These are phyloP conservation scores for Nigrograna mackinnonii DNA, from an alignment of 2,329 filamentous ascomycete species.

Conservation along the genomic window DNA sequence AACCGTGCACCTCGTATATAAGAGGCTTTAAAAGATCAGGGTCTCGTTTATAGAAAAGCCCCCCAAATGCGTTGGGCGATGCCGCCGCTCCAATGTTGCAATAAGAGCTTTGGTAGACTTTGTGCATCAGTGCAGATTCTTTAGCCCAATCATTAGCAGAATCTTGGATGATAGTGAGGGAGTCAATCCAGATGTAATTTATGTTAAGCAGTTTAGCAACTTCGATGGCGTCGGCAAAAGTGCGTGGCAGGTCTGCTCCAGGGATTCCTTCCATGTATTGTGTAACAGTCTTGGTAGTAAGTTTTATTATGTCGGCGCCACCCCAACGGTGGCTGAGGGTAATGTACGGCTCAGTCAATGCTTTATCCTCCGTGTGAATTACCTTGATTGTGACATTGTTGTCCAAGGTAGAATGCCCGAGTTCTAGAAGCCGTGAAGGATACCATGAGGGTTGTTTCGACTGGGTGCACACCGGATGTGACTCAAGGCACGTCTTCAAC, in stretches of 20 bases:
- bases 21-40: neutral
- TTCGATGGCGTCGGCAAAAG: neutral
- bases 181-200: neutral
- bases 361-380: too few species aligned
- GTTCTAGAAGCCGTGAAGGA: too few species aligned
- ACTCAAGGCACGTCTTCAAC: too few species aligned
- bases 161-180: neutral
- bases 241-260: neutral
- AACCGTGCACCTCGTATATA: neutral
- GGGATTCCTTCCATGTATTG: neutral
- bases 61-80: neutral
- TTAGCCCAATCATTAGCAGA: neutral
- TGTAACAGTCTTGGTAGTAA: neutral
- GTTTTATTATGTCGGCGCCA: neutral
- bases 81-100: neutral
- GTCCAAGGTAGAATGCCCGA: too few species aligned
- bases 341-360: too few species aligned
- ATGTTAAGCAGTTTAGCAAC: neutral
- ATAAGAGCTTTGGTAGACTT: neutral
- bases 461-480: too few species aligned
- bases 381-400: too few species aligned
- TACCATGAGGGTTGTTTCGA: too few species aligned
- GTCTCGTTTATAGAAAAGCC: neutral
- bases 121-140: neutral
- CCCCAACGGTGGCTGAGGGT: conserved; percentile 1